Percentiles rank a stretch among this genome's conserved stretches.
Evolutionary conservation across 2,329 filamentous ascomycete species (phyloP).

Genomic region (Neonectria hederae): DNA sequence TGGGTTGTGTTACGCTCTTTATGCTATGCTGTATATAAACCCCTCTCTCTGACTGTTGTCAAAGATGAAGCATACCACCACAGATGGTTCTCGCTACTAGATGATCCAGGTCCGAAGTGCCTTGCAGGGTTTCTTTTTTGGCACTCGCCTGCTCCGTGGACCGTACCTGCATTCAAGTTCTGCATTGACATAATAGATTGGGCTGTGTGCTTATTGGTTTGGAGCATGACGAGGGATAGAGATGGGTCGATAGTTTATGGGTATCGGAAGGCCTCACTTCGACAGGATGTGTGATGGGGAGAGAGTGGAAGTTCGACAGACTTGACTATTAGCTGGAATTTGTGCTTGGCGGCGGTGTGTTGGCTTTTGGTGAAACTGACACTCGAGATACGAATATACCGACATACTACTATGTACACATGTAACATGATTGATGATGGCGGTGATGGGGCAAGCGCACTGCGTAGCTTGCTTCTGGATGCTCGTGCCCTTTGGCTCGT

Average conservation of each 20-base stretch:
- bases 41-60: not conserved
- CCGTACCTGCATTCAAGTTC: conserved; percentile 16
- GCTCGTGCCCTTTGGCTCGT: not conserved
- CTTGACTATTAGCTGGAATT: conserved; percentile 1
- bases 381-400: conserved; percentile 3
- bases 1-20: conserved; percentile 10
- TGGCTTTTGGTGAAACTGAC: conserved; percentile 13
- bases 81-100: not conserved
- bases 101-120: not conserved
- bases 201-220: not conserved
- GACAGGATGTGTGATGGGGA: not conserved
- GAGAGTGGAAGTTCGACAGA: not conserved
- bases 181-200: conserved; percentile 24
- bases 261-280: conserved; percentile 3
- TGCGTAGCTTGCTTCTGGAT: not conserved
- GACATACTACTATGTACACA: not conserved
- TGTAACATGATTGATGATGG: not conserved
- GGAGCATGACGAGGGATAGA: conserved; percentile 9
- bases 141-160: not conserved
- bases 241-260: conserved; percentile 13
- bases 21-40: not conserved
- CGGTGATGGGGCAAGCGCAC: not conserved
- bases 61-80: not conserved
- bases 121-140: not conserved
- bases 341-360: conserved; percentile 8